Conservation (phyloP, 2,329 filamentous ascomycete genomes). For the Clarireedia hainanense region DNA sequence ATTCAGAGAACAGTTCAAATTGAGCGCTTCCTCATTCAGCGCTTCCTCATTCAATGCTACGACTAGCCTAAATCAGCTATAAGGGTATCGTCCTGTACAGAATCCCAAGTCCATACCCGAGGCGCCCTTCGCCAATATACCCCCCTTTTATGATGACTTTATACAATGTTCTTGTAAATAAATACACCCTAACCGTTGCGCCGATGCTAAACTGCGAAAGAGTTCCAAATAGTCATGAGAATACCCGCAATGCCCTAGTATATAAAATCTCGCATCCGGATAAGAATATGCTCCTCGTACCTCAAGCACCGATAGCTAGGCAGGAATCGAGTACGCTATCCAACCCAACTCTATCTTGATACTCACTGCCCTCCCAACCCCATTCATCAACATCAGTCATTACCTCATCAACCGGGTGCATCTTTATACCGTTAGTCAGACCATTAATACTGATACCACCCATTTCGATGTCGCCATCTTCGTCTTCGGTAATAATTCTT, state of each 20-base stretch:
- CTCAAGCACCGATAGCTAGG: slow-evolving; percentile 25
- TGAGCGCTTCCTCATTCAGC: too few relatives aligned
- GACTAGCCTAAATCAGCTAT: not conserved
- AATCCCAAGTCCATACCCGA: slow-evolving; percentile 11
- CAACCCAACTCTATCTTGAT: slow-evolving; percentile 43
- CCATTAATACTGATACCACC: slow-evolving; percentile 32
- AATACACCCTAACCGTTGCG: slow-evolving; percentile 12
- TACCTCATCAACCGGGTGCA: slow-evolving; percentile 39
- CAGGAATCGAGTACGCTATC: slow-evolving; percentile 42
- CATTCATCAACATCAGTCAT: slow-evolving; percentile 52
- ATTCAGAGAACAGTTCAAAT: too few relatives aligned
- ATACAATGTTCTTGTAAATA: slow-evolving; percentile 17
- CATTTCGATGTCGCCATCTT: slow-evolving; percentile 31
- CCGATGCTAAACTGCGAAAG: slow-evolving; percentile 12
- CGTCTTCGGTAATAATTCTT: slow-evolving; percentile 25
- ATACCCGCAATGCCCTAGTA: slow-evolving; percentile 14
- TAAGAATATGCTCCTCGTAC: slow-evolving; percentile 1
- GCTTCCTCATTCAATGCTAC: not conserved
- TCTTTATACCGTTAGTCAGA: slow-evolving; percentile 11
- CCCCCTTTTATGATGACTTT: slow-evolving; percentile 13
- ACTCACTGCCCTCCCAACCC: slow-evolving; percentile 55
- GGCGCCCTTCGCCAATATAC: slow-evolving; percentile 12
- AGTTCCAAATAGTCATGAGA: not conserved
- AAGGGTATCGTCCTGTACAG: slow-evolving; percentile 25
- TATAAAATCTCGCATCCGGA: slow-evolving; percentile 15